Base-by-base conservation (phyloP, 1,284 basidiomycete genomes). In the Golubevia sp. region DNA sequence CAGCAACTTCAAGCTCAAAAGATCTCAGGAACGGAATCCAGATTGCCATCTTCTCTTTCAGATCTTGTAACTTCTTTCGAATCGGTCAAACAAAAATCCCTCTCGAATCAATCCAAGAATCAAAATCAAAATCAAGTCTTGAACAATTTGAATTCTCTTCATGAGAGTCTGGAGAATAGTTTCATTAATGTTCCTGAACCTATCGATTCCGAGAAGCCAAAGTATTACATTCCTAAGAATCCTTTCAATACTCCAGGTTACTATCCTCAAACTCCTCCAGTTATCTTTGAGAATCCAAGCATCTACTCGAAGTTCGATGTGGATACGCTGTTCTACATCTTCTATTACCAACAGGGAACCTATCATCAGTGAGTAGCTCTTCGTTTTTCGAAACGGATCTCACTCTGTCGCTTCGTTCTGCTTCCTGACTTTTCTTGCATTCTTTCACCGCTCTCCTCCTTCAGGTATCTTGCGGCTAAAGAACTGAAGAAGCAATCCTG, bases 311-410 rank as follows among this genome's bases (percentile, higher is more conserved):
- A 96, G 83, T 88, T 99, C 68, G 97, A 99, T 73, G 91, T 97
- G 50, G 97, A 99, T 86, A 98, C 95, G 44, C 86, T 99, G 21
- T 99, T 99, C 86, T 99, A 95, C 86, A 92, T 99, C 82, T 99
- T 99, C 86, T 99, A 99, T 86, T 99, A 94, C 86, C 90, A 93
- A 67, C 93, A 94, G 23, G 93, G 94, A 63, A 96, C 94, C 74
- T 98, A 97, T 86, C 94, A 96, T 85, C 95, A 97, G 92, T 94
- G 81, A 71, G 91, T 84, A 7, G 20, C 20, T 23, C 52, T 18
- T 5, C 18, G 13, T 44, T 15, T 6, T 8, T 61, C 25, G 25
- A 7, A 34, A 6, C 56, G n/a, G 51, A 20, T 21, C 34, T 55
- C 30, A 25, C 13, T 15, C n/a, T 13, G 13, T 2, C 13, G 11